Conservation (phyloP, 225 moss, liverwort and hornwort genomes). For the Asterella californica region DNA sequence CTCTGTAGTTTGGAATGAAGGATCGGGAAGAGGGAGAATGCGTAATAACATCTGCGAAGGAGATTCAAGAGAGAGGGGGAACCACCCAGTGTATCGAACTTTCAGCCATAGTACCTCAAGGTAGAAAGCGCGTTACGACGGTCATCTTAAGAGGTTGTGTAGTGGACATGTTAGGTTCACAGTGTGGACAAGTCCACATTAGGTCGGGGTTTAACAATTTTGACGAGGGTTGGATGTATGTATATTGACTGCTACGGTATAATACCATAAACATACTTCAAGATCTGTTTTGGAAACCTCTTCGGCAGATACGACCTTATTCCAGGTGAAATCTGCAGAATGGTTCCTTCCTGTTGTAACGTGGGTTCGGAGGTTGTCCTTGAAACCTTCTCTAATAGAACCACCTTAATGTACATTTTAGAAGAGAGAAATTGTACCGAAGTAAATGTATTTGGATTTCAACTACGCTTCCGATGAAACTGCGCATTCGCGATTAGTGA, state of each 20-base stretch:
- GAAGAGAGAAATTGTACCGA: not conserved
- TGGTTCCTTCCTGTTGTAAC: slow-evolving; percentile 5
- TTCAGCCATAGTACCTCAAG: not conserved
- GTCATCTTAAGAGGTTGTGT: not conserved
- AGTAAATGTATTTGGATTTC: not conserved
- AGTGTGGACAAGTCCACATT: not conserved
- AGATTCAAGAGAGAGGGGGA: not conserved
- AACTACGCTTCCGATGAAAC: too few species aligned
- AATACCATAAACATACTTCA: not conserved
- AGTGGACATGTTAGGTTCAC: not conserved
- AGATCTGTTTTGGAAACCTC: not conserved
- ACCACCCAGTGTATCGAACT: slow-evolving; percentile 2
- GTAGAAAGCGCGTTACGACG: not conserved
- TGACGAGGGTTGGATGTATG: slow-evolving; percentile 9
- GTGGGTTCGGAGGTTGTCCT: not conserved
- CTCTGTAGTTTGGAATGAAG: not conserved
- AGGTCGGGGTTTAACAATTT: slow-evolving; percentile 14
- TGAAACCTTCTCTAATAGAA: not conserved
- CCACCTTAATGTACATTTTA: slow-evolving; percentile 11
- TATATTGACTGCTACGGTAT: not conserved
- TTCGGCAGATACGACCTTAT: not conserved
- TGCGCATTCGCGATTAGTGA: too few species aligned
- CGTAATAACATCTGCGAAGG: not conserved
- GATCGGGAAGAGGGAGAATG: not conserved
- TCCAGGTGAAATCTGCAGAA: slow-evolving; percentile 9